Evolutionary conservation across 345 rosid genomes (phyloP), one percentile per base, ranked within the genome.

Genomic region (Excoecaria agallocha): DNA sequence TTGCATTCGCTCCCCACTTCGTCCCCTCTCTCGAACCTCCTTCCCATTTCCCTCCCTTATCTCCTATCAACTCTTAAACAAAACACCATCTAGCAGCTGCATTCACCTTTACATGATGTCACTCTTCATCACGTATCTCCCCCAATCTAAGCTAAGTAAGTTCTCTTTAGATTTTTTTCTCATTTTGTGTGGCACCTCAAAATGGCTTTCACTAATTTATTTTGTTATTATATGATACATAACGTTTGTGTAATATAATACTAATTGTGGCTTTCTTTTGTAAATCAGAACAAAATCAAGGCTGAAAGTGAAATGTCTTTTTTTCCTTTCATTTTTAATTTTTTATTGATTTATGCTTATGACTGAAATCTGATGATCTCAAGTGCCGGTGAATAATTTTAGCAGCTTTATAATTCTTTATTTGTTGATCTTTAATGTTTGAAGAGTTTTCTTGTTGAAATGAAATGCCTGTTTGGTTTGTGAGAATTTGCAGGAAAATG

Each of bases 331-430:
- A 22, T 57, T 6, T 56, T 19, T 1, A 22, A 9, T n/a, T 41
- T 65, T 41, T 43, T 15, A 30, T 65, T 65, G 69, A 41, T 65
- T 19, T n/a, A 11, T 65, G 35, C 30, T 10, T 43, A n/a, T 12
- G 24, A 41, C 30, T 65, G 13, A 65, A 43, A 65, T 65, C 69
- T 43, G 69, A 65, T 65, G 69, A 65, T 43, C 69, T 62, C 17
- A 41, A 64, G 24, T 64, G 25, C 16, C 12, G 13, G n/a, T 39
- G 35, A n/a, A n/a, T 65, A n/a, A 8, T 15, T 43, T n/a, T 64
- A 17, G 16, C 5, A 65, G 22, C 24, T 65, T n/a, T 65, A 5
- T 25, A 65, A n/a, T 63, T 65, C 0, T 63, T 48, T 67, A 20
- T 68, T 15, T 68, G 3, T 45, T 41, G 6, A 5, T 10, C 24